These are phyloP conservation scores for Fusarium guadeloupense DNA, from an alignment of 2,329 filamentous ascomycete genomes.

Conservation along the genomic window DNA sequence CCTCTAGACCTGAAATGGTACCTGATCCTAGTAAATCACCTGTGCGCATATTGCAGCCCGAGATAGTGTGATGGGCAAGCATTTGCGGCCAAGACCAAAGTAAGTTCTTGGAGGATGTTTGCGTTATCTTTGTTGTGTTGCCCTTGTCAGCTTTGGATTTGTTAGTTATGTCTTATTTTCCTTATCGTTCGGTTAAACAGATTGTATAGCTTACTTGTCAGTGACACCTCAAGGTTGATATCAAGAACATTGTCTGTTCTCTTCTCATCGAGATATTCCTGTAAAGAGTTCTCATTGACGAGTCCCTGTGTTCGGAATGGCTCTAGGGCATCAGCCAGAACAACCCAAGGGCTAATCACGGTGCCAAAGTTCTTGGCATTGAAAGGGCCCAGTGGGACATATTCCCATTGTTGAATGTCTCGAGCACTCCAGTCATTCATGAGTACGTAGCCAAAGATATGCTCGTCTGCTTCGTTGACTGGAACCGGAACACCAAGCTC, in stretches of 20 bases:
- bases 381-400: conserved; percentile 69
- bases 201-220: conserved; percentile 48
- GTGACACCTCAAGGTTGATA: conserved; percentile 51
- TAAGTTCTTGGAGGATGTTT: conserved; percentile 55
- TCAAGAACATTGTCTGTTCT: conserved; percentile 49
- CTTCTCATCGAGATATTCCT: conserved; percentile 65
- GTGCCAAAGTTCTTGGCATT: conserved; percentile 70
- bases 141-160: conserved; percentile 43
- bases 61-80: conserved; percentile 81
- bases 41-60: conserved; percentile 76
- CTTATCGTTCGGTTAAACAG: rapidly evolving
- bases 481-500: conserved; percentile 71
- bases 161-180: background rate
- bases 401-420: conserved; percentile 70
- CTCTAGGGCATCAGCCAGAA: conserved; percentile 66
- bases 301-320: conserved; percentile 33
- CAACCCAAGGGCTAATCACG: conserved; percentile 69
- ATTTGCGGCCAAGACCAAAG: conserved; percentile 87
- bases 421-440: conserved; percentile 72
- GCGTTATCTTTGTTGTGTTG: conserved; percentile 41
- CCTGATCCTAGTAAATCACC: conserved; percentile 82
- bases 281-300: conserved; percentile 48
- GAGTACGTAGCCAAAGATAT: conserved; percentile 75
- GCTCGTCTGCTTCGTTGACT: conserved; percentile 70
- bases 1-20: conserved; percentile 73